phyloP scores from a whole-genome alignment of 1,284 basidiomycete genomes.

The Leccinum solheimii region DNA sequence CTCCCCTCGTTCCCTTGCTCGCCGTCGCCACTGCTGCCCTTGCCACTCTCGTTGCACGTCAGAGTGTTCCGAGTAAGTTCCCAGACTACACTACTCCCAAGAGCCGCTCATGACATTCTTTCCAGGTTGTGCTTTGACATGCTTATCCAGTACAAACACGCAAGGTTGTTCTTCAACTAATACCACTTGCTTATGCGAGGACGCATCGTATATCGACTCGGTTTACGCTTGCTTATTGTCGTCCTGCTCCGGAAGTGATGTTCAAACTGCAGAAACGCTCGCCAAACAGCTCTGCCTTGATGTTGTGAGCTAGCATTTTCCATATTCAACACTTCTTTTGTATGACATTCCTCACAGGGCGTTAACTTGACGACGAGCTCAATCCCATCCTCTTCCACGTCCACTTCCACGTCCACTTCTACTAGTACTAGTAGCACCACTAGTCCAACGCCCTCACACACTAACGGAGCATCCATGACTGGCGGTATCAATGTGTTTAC shows the following conservation, averaged over 20 bases:
- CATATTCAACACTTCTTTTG: background rate
- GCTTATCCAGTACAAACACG: constrained; percentile 43
- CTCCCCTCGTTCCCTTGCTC: constrained; percentile 44
- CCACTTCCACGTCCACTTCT: background rate
- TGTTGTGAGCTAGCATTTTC: constrained; percentile 44
- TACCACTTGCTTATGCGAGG: constrained; percentile 54
- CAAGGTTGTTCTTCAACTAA: constrained; percentile 45
- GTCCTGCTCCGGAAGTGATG: constrained; percentile 48
- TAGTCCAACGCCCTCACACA: background rate
- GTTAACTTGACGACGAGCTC: constrained; percentile 44
- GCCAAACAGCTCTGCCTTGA: constrained; percentile 48
- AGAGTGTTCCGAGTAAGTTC: constrained; percentile 43
- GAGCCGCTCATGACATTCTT: background rate
- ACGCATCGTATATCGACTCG: constrained; percentile 43
- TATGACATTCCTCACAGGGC: constrained; percentile 38
- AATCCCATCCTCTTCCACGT: background rate
- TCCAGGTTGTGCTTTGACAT: constrained; percentile 51
- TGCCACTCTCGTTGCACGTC: constrained; percentile 38
- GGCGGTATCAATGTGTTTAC: constrained; percentile 17
- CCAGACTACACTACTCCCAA: background rate
- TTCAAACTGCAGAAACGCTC: constrained; percentile 44
- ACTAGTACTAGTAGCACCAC: background rate
- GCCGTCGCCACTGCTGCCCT: constrained; percentile 42
- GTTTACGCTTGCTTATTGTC: constrained; percentile 48
- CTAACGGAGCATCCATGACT: constrained; percentile 14